phyloP scores from a whole-genome alignment of 192 early-diverging fungal species.

The Dissophora globulifera region DNA sequence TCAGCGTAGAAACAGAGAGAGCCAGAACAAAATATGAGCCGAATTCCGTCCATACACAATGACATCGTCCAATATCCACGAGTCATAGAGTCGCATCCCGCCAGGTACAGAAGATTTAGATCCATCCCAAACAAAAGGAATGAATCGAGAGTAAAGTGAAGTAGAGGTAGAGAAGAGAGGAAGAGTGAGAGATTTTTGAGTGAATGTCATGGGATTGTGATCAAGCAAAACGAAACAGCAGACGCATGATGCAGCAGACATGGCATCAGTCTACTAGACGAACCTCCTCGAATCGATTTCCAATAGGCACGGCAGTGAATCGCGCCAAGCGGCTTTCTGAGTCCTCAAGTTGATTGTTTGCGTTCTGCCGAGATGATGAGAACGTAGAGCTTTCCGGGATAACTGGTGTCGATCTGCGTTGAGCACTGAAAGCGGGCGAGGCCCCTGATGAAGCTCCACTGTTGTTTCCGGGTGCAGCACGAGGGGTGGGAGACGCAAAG shows the following conservation, averaged over 20 bases:
- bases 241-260: no score
- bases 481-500: slow-evolving; percentile 17
- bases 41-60: background rate
- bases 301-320: slow-evolving; percentile 30
- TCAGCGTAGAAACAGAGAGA: no score
- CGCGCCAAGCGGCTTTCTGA: slow-evolving; percentile 35
- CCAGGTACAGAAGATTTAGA: no score
- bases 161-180: no score
- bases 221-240: no score
- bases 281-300: slow-evolving; percentile 40
- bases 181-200: no score
- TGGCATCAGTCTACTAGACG: background rate
- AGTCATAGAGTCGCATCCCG: no score
- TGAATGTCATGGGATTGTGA: no score
- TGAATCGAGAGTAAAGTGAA: no score
- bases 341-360: slow-evolving; percentile 10
- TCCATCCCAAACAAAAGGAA: no score
- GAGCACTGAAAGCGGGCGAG: background rate
- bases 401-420: background rate
- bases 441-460: background rate
- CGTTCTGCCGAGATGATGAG: slow-evolving; percentile 3
- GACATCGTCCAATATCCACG: no score
- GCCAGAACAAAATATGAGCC: no score
- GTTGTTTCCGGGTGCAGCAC: background rate
- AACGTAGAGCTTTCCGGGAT: background rate